Conservation (phyloP, 495 filamentous ascomycete genomes). For the Chaetomium cochliodes region DNA sequence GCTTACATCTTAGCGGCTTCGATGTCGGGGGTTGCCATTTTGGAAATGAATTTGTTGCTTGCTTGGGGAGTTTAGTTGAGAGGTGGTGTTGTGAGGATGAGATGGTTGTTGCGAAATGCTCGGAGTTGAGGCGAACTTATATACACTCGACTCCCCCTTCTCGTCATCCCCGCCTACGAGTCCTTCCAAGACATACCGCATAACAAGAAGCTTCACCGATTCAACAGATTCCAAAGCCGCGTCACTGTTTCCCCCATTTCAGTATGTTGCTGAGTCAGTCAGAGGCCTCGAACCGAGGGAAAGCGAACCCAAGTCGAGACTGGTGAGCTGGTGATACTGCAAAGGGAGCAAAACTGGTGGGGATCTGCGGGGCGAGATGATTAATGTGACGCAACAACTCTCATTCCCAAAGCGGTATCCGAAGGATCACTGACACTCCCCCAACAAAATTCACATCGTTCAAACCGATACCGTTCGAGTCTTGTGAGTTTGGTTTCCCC, state of each 20-base stretch:
- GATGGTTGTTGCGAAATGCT: background rate
- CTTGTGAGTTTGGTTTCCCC: background rate
- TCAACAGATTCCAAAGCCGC: too few relatives aligned
- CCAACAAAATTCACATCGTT: background rate
- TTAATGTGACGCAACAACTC: background rate
- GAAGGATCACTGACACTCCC: background rate
- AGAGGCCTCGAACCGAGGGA: background rate
- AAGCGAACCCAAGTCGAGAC: constrained; percentile 1
- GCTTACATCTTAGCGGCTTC: constrained; percentile 4
- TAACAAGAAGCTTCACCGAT: background rate
- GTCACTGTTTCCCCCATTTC: background rate
- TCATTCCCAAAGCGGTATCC: constrained; percentile 7
- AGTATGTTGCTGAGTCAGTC: background rate
- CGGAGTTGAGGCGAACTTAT: background rate
- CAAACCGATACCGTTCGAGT: background rate
- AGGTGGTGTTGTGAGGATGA: background rate
- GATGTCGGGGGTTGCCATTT: constrained; percentile 2
- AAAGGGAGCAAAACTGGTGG: background rate
- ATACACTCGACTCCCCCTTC: background rate
- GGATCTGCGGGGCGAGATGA: background rate
- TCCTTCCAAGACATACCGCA: background rate
- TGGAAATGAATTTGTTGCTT: background rate
- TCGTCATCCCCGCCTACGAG: background rate
- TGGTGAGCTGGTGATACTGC: background rate
- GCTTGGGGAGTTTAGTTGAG: background rate